These are phyloP conservation scores for Acacia concinna DNA, from an alignment of 331 rosid genomes.

Conservation along the genomic window DNA sequence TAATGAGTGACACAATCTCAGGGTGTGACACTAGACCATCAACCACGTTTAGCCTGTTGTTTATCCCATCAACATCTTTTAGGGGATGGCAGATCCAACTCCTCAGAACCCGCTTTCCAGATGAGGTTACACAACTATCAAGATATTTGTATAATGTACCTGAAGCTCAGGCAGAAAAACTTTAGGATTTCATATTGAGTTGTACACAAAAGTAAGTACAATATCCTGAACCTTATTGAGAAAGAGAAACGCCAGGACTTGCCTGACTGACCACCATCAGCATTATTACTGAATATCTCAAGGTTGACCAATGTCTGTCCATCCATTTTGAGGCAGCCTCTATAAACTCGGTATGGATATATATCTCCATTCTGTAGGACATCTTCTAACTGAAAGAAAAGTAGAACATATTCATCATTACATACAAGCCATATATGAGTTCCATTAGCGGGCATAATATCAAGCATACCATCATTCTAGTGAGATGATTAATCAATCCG, in stretches of 20 bases:
- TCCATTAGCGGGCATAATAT: slow-evolving; percentile 5
- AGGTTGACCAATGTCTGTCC: slow-evolving; percentile 93
- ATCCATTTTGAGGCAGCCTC: slow-evolving; percentile 91
- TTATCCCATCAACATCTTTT: slow-evolving; percentile 68
- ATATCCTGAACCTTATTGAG: slow-evolving; percentile 14
- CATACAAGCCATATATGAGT: slow-evolving; percentile 22
- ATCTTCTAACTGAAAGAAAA: slow-evolving; percentile 68
- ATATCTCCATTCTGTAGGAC: slow-evolving; percentile 74
- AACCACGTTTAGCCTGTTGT: slow-evolving; percentile 77
- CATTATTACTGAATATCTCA: slow-evolving; percentile 84
- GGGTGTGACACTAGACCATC: slow-evolving; percentile 60
- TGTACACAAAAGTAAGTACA: slow-evolving; percentile 28
- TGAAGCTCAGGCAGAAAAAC: slow-evolving; percentile 39
- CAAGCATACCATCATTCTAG: slow-evolving; percentile 80
- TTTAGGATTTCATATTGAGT: slow-evolving; percentile 18
- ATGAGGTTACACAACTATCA: slow-evolving; percentile 75
- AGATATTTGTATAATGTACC: slow-evolving; percentile 86
- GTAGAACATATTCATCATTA: slow-evolving; percentile 22
- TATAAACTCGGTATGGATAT: slow-evolving; percentile 77
- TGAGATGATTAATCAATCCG: slow-evolving; percentile 74
- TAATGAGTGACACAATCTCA: slow-evolving; percentile 56
- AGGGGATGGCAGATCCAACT: slow-evolving; percentile 92
- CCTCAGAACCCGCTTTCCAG: slow-evolving; percentile 88
- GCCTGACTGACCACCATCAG: slow-evolving; percentile 85
- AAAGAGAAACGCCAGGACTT: slow-evolving; percentile 40